A percentile compares a stretch with the other conserved stretches of the same genome.
Conservation (phyloP, 306 rosid genomes). For the Boehmeria nivea region DNA sequence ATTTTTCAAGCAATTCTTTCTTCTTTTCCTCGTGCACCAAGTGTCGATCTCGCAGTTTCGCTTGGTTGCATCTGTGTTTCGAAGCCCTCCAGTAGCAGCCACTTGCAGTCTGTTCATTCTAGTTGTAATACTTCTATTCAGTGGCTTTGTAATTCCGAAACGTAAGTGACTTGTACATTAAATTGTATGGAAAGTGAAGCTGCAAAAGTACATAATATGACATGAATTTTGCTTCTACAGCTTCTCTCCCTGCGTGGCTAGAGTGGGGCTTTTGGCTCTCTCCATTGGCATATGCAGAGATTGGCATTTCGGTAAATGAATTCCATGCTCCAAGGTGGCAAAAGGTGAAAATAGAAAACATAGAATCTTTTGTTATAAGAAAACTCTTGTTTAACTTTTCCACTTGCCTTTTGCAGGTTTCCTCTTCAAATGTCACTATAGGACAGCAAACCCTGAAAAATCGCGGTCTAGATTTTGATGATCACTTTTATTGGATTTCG, state of each 20-base stretch:
- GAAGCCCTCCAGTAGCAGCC: conserved; percentile 34
- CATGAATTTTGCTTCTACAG: conserved; percentile 12
- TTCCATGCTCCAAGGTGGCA: conserved; percentile 60
- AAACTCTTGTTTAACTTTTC: neutral
- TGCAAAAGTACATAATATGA: neutral
- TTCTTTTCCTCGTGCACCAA: conserved; percentile 40
- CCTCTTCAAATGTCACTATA: conserved; percentile 38
- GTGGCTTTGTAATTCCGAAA: conserved; percentile 49
- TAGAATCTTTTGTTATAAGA: neutral
- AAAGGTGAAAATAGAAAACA: conserved; percentile 24
- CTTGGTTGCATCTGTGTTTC: conserved; percentile 42
- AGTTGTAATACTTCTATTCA: conserved; percentile 30
- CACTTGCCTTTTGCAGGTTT: conserved; percentile 9
- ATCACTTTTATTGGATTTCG: conserved; percentile 50
- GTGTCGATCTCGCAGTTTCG: conserved; percentile 44
- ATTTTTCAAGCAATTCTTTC: conserved; percentile 46
- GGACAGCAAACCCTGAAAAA: conserved; percentile 39
- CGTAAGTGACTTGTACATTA: conserved; percentile 11
- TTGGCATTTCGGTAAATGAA: conserved; percentile 38
- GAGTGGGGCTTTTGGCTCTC: conserved; percentile 62
- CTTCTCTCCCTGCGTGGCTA: conserved; percentile 50
- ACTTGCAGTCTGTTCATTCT: conserved; percentile 24
- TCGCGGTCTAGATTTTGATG: conserved; percentile 35
- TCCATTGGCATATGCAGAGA: conserved; percentile 55
- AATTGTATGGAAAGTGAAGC: neutral